Conservation (phyloP, 2,329 filamentous ascomycete genomes). For the Colletotrichum tanaceti region DNA sequence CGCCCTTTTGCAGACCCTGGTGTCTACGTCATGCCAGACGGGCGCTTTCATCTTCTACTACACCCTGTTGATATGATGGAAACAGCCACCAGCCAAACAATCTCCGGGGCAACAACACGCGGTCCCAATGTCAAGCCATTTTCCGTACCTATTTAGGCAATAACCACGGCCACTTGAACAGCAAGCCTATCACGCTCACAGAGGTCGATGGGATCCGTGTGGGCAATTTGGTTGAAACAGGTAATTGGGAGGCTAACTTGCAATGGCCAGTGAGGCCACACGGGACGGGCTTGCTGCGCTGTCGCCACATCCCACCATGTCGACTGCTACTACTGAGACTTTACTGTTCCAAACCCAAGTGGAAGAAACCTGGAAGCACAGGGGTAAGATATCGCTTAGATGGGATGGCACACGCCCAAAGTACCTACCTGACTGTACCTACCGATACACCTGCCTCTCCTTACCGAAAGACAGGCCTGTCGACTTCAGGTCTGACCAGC, state of each 20-base stretch:
- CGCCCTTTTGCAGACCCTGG: constrained; percentile 9
- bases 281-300: constrained; percentile 11
- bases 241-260: constrained; percentile 8
- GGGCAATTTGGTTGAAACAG: constrained; percentile 15
- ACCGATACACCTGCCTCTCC: background rate
- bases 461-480: constrained; percentile 27
- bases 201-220: background rate
- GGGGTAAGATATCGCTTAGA: constrained; percentile 14
- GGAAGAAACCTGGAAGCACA: constrained; percentile 23
- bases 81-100: background rate
- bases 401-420: constrained; percentile 27
- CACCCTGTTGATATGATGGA: background rate
- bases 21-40: constrained; percentile 22
- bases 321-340: constrained; percentile 3
- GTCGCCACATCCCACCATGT: constrained; percentile 9
- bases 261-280: constrained; percentile 3
- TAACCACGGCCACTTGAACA: background rate
- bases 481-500: constrained; percentile 22
- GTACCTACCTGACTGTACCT: background rate
- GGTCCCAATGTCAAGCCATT: background rate
- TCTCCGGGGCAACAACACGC: constrained; percentile 6
- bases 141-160: background rate
- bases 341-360: constrained; percentile 7
- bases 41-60: background rate
- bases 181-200: background rate